Base-by-base conservation (phyloP, 495 filamentous ascomycete genomes). In the Parachaetomium inaequale region DNA sequence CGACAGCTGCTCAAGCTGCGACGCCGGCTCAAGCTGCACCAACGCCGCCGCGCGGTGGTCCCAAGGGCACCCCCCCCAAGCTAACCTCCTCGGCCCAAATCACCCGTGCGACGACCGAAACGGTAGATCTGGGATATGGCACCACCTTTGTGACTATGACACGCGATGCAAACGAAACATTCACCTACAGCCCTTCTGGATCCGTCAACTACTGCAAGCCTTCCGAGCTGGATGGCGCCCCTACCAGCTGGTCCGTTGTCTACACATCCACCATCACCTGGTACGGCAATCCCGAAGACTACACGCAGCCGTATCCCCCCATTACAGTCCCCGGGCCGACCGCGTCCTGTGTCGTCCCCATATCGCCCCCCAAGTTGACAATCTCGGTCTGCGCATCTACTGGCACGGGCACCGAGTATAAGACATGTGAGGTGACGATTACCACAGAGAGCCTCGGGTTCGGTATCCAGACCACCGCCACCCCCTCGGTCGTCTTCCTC, bases 181-280 rank as follows among this genome's bases (percentile, higher is more conserved):
- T 19, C 11, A 60, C 38, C 25, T 15, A 53, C 47, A 23, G 11
- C 57, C 26, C 59, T 47, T 55, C 40, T 31, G 32, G 14, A 7
- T 21, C 60, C 10, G 17, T 61, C 45, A 66, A 43, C 59, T 65
- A 63, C 53, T 69, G 66, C 62, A 47, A 66, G 25, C 32, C 43
- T 2, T 64, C 66, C 1, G 63, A 68, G 28, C 19, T 58, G 17
- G 45, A 45, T 7, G 45, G 17, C n/a, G 21, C 56, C 25, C 14
- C 42, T 11, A 74, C 72, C 21, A 59, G 58, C 28, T 80, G 77
- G 60, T 75, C 74, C 6, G 67, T 80, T 50, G 62, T 76, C n/a
- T 62, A 80, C 66, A 79, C 77, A 4, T 70, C 69, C 50, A 80
- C 79, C 1, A 69, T 72, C 38, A 80, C 79, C 31, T 79, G 76